Evolutionary conservation across 768 basidiomycete species (phyloP), one percentile per base, ranked within the genome.

Genomic region (Nidula microcarpa): DNA sequence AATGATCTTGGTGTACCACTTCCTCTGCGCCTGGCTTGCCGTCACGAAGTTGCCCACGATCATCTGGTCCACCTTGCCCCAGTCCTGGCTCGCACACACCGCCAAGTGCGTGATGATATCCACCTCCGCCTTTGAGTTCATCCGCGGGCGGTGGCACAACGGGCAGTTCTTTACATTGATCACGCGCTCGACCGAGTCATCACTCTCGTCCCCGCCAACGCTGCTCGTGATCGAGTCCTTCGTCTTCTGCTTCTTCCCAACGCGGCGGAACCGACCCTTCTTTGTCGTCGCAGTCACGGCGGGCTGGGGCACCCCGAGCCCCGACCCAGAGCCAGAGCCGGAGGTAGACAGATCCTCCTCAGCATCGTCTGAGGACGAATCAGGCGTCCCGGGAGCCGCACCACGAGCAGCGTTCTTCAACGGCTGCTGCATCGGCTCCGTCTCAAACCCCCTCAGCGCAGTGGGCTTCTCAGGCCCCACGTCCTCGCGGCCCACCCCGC

Each of bases 61-160:
- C 57, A 98, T 92, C 56, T 87, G 68, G 61, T 97, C 88, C 32
- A 98, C 87, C 55, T 86, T 81, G 36, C 79, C 84, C 94, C 95
- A 98, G 66, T 98, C 97, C 59, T 86, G 82, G 57, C 87, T 91
- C 8, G 97, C 94, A 61, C 96, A 99, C 8, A 98, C 84, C 1
- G 94, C 97, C n/a, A 99, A 71, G 68, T 99, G 96, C 18, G 97
- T 98, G 50, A 99, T 77, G 62, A 98, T 97, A 65, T 97, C 95
- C 61, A 94, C 77, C 68, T 98, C 97, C 0, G 86, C 91, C 67
- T 94, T 94, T 50, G 83, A 80, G 68, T 82, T 89, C 60, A 98
- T 63, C 43, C 94, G 74, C 2, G 92, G 89, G 9, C 93, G 84
- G 65, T 94, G 94, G 64, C 96, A 99, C 43, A 99, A 67, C 0